Conservation (phyloP, 2,329 filamentous ascomycete genomes). For the Elsinoe perseae region DNA sequence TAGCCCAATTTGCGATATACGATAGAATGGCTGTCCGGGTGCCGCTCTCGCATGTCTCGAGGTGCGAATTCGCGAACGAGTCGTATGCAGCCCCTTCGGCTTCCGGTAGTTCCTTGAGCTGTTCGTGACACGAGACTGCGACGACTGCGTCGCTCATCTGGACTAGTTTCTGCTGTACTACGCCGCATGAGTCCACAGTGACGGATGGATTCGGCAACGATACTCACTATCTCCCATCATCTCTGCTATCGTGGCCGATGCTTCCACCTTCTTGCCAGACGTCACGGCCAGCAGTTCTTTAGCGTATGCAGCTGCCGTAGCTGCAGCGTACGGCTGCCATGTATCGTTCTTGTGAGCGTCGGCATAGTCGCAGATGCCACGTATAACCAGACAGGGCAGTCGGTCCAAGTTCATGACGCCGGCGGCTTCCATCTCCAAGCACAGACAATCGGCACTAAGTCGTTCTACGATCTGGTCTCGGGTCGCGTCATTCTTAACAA, state of each 20-base stretch:
- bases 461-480: constrained; percentile 23
- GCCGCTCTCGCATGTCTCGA: background rate
- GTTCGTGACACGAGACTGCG: too few relatives aligned
- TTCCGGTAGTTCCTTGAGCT: too few relatives aligned
- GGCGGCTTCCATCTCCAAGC: constrained; percentile 24
- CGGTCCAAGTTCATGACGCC: constrained; percentile 21
- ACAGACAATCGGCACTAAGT: constrained; percentile 15
- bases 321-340: constrained; percentile 23
- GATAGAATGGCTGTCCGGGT: background rate
- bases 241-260: too few relatives aligned
- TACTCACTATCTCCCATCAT: too few relatives aligned
- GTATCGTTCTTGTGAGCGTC: constrained; percentile 22
- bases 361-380: constrained; percentile 24
- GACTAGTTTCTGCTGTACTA: too few relatives aligned
- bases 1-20: background rate
- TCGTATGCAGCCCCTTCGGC: background rate
- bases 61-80: background rate
- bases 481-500: constrained; percentile 26
- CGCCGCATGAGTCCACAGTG: too few relatives aligned
- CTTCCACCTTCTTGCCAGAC: too few relatives aligned
- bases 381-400: constrained; percentile 23
- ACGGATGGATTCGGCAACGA: too few relatives aligned
- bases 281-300: background rate
- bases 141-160: too few relatives aligned
- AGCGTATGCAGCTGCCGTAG: constrained; percentile 21